Evolutionary conservation across 805 yeast species (phyloP), one percentile per base, ranked within the genome.

Genomic region (Wickerhamiella australiensis): DNA sequence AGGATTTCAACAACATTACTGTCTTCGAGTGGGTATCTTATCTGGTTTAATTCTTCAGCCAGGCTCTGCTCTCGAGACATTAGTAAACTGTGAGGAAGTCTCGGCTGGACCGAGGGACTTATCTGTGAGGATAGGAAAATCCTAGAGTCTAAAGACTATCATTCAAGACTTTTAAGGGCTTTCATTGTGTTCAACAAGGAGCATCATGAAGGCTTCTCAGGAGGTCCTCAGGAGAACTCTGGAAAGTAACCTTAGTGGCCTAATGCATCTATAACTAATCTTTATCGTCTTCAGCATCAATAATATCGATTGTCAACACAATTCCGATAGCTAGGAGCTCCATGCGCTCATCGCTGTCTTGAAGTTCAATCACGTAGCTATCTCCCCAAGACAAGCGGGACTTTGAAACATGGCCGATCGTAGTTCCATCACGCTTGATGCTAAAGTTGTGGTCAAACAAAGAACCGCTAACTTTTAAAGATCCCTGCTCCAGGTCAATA

Each of bases 391-490:
- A 23, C 8, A 46, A 2, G 26, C 43, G 36, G 2, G 43, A 7
- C 49, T 46, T 46, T 6, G 17, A 12, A 12, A 46, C 49, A 37
- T 36, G 37, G 21, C 43, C 49, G 6, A 46, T 26, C 4, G 49
- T 23, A 18, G 25, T 1, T 5, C 43, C 27, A 20, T 26, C 43
- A n/a, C 40, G 42, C 37, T 46, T 46, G 29, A 46, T 27, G n/a
- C 33, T 46, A 31, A 46, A 46, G 22, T 27, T 46, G 49, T 46
- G 49, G 29, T 46, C 49, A 46, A 46, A 46, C 21, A 46, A 17
- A 13, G 49, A 46, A 27, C 49, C 49, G 9, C 37, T 21, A 13
- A 37, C 49, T 3, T 13, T 36, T 12, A 46, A n/a, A 9, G 49
- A 26, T 13, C 36, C 49, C 36, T 25, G 12, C 17, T 37, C 43